Evolutionary conservation across 805 yeast species (phyloP).

Genomic region (Grigorovia humatica): DNA sequence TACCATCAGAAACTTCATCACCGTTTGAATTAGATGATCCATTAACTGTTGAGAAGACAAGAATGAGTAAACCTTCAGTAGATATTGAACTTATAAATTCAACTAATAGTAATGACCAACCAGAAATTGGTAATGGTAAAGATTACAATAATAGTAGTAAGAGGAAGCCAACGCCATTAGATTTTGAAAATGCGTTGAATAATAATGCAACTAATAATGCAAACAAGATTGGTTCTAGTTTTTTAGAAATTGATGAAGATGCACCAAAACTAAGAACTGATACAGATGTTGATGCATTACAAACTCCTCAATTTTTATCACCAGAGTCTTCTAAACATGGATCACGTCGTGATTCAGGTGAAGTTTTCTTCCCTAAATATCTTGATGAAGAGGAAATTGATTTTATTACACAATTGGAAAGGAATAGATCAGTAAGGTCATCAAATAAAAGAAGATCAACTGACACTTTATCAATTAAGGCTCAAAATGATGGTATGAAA

Average conservation of each 20-base stretch:
- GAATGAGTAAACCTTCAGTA: neutral
- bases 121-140: neutral
- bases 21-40: neutral
- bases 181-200: conserved; percentile 13
- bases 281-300: neutral
- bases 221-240: neutral
- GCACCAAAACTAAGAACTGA: neutral
- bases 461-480: conserved; percentile 30
- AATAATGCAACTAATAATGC: neutral
- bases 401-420: conserved; percentile 61
- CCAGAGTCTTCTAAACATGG: conserved; percentile 2
- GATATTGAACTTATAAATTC: neutral
- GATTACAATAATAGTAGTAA: neutral
- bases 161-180: conserved; percentile 24
- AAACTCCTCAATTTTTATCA: neutral
- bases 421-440: conserved; percentile 53
- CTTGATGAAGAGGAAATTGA: conserved; percentile 60
- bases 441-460: conserved; percentile 22
- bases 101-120: neutral
- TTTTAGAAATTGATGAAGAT: neutral
- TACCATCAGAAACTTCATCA: neutral
- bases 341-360: conserved; percentile 34
- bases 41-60: conserved; percentile 6
- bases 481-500: conserved; percentile 40
- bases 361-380: conserved; percentile 62